Evolutionary conservation across 1,284 basidiomycete genomes (phyloP).

Genomic region (Irpex sp.): DNA sequence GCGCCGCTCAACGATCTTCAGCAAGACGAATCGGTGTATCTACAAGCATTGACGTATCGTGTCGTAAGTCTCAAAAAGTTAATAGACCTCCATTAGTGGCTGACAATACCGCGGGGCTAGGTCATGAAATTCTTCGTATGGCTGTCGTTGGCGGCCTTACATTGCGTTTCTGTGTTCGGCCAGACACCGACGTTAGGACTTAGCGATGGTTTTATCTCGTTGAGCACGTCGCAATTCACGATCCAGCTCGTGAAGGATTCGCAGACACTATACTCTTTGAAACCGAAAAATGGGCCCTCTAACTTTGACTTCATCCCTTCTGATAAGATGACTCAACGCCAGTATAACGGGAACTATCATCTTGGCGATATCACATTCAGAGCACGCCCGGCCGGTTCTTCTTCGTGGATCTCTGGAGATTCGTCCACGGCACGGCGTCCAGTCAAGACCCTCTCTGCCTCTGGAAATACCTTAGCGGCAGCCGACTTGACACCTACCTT

Average conservation of each 20-base stretch:
- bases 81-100: neutral
- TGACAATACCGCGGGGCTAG: neutral
- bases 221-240: conserved; percentile 42
- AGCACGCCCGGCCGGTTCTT: conserved; percentile 41
- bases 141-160: neutral
- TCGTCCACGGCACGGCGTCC: conserved; percentile 40
- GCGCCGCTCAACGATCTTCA: neutral
- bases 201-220: conserved; percentile 42
- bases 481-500: conserved; percentile 49
- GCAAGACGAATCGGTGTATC: neutral
- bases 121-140: neutral
- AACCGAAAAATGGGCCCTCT: conserved; percentile 30
- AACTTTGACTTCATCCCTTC: conserved; percentile 52
- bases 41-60: neutral
- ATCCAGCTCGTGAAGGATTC: conserved; percentile 54
- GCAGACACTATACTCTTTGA: conserved; percentile 52
- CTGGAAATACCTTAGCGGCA: conserved; percentile 44
- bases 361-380: conserved; percentile 56
- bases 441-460: conserved; percentile 35
- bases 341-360: conserved; percentile 50
- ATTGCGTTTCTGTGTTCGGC: neutral
- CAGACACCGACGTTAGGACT: conserved; percentile 36
- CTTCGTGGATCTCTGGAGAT: conserved; percentile 46
- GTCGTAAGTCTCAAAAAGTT: neutral
- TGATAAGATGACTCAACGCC: conserved; percentile 48